These are phyloP conservation scores for Populus trichocarpa DNA, from an alignment of 441 rosid genomes.

Conservation along the genomic window DNA sequence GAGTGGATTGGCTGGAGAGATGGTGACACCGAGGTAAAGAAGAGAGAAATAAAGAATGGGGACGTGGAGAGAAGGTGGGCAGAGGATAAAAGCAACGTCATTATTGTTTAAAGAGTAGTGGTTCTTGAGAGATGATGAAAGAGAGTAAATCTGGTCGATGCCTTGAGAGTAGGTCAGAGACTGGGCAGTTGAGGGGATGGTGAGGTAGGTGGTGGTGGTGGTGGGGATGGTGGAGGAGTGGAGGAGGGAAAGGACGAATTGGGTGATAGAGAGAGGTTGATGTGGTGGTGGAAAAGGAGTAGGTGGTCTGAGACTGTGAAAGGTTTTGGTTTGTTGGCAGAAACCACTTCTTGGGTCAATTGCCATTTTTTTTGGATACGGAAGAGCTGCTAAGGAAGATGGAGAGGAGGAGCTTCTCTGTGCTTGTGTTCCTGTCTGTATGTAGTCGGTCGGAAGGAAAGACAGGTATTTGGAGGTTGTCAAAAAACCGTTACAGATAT, in stretches of 20 bases:
- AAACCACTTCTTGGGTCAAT: constrained; percentile 50
- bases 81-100: constrained; percentile 69
- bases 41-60: constrained; percentile 77
- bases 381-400: neutral
- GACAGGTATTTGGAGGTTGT: no score
- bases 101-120: constrained; percentile 35
- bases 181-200: constrained; percentile 42
- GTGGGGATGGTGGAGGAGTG: constrained; percentile 29
- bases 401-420: neutral
- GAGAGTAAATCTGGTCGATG: constrained; percentile 38
- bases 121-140: constrained; percentile 38
- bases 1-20: constrained; percentile 81
- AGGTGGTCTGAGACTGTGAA: constrained; percentile 40
- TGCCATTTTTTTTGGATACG: neutral
- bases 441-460: neutral
- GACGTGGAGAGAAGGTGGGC: constrained; percentile 56
- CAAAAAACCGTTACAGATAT: no score
- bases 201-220: constrained; percentile 36
- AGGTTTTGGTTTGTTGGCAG: constrained; percentile 39
- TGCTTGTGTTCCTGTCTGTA: neutral
- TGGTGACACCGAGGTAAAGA: constrained; percentile 57
- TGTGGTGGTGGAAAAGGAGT: constrained; percentile 47
- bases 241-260: constrained; percentile 52
- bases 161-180: constrained; percentile 47
- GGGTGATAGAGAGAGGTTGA: constrained; percentile 53